Base-by-base conservation (phyloP, 106 monocot species). In the Apostasia ramifera region DNA sequence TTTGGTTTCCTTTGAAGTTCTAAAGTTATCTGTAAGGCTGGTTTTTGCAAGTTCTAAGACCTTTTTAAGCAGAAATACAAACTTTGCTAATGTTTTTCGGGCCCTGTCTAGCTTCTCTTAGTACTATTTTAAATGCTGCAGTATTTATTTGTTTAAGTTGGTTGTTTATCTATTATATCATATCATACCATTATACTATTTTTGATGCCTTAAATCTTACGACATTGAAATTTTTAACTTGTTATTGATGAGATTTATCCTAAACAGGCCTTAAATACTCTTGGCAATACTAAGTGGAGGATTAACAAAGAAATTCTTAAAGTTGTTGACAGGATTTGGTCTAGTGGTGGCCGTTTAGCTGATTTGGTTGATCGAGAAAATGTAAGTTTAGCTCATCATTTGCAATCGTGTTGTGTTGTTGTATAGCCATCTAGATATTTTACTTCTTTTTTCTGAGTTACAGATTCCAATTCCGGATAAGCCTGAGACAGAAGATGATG, bases 241-340 rank as follows among this genome's bases (percentile, higher is more conserved):
- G 0, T 50, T 50, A 0, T 50, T 50, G 4, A 5, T 50, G 4
- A 0, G 4, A 48, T 47, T 65, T 49, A 47, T 48, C 2, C 48
- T 2, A 47, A 65, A 26, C 79, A 94, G 94, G 90, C 94, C 41
- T 63, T 94, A 42, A 76, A 94, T 78, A 85, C 82, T 6, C 84
- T 94, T 71, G 94, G 94, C 5, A 83, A 66, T 71, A 90, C 90
- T 47, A 94, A 85, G 75, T 94, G 94, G 94, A 87, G 83, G 71
- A 66, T 94, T 39, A 94, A 94, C 78, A 87, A 94, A 69, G 78
- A 78, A 57, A 78, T 94, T n/a, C 87, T 94, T 73, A 71, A 78
- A 64, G 65, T 87, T 63, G 74, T 94, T 11, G 94, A 94, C 71
- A 90, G 87, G 74, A 87, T 94, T 80, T 94, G 94, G 94, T 90